Percentiles rank a stretch among this genome's conserved stretches.
phyloP scores from a whole-genome alignment of 208 protist genomes.

The Porcisia hertigi region DNA sequence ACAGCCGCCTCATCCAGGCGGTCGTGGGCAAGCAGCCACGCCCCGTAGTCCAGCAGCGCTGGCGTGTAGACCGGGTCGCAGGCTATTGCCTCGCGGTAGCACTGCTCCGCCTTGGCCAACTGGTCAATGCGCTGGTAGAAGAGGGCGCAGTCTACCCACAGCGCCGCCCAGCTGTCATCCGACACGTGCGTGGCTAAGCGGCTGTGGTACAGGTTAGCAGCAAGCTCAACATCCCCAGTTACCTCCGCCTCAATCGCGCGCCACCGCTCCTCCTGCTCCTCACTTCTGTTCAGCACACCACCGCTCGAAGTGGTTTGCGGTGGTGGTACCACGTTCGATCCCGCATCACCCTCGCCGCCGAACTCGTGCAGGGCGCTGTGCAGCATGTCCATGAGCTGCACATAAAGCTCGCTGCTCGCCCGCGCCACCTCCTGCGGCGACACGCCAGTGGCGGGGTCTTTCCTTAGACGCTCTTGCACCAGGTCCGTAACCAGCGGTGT shows the following conservation, averaged over 20 bases:
- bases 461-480: conserved; percentile 63
- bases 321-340: neutral
- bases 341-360: neutral
- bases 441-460: conserved; percentile 1
- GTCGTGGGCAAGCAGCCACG: conserved; percentile 77
- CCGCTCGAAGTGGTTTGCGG: conserved; percentile 1
- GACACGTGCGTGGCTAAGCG: conserved; percentile 48
- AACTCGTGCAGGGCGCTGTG: conserved; percentile 56
- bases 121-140: conserved; percentile 84
- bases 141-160: conserved; percentile 79
- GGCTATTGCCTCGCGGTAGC: conserved; percentile 88
- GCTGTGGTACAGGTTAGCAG: conserved; percentile 79
- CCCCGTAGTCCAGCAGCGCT: conserved; percentile 76
- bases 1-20: conserved; percentile 85
- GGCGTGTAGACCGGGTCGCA: conserved; percentile 55
- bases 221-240: conserved; percentile 54
- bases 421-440: conserved; percentile 41
- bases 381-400: conserved; percentile 85
- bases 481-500: conserved; percentile 66
- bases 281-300: neutral
- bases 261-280: conserved; percentile 58
- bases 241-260: conserved; percentile 86
- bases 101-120: conserved; percentile 83
- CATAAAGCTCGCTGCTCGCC: conserved; percentile 89
- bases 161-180: conserved; percentile 23